Base-by-base conservation (phyloP, 1,139 yeast species). In the Sugiyamaella paludigena region DNA sequence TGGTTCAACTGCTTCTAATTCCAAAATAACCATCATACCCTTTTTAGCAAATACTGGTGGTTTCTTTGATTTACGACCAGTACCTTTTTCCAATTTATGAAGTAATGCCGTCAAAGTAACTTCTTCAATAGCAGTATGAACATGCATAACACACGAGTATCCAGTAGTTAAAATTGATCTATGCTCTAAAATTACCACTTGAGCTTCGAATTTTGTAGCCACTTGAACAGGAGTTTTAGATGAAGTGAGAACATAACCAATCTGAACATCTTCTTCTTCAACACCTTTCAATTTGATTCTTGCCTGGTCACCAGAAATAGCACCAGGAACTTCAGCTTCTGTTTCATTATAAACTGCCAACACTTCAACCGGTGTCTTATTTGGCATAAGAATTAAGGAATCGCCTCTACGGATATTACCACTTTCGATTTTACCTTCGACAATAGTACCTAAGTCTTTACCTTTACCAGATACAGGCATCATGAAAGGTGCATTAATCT, bases 31-130 rank as follows among this genome's bases (percentile, higher is more conserved):
- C 81, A 88, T 91, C 98, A 92, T 92, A 62, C 99, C 99, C 79
- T 88, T 88, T 74, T 91, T 92, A 58, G 98, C 99, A 70, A 89
- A 92, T 47, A 97, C 96, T 53, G 98, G 98, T 37, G 98, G 87
- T 70, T 87, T 89, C 79, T 89, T 92, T 54, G 96, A 87, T 72
- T 84, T 87, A 75, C 96, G 85, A 78, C 91, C 91, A 50, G 98
- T 91, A 56, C 97, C 97, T 76, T 86, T 91, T 70, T 92, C 96
- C 64, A 92, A 78, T 72, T 91, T 89, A 74, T 92, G 98, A 67
- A 91, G 77, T 69, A 92, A 79, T 65, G 84, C 83, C 47, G 84
- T 77, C 66, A 92, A 81, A 39, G 79, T 78, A 49, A 92, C 96
- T 72, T 92, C 98, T 72, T 92, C 98, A 64, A 92, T 88, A 48